Base-by-base conservation (phyloP, 352 stramenopile genomes). In the Hyaloperonospora brassicae region DNA sequence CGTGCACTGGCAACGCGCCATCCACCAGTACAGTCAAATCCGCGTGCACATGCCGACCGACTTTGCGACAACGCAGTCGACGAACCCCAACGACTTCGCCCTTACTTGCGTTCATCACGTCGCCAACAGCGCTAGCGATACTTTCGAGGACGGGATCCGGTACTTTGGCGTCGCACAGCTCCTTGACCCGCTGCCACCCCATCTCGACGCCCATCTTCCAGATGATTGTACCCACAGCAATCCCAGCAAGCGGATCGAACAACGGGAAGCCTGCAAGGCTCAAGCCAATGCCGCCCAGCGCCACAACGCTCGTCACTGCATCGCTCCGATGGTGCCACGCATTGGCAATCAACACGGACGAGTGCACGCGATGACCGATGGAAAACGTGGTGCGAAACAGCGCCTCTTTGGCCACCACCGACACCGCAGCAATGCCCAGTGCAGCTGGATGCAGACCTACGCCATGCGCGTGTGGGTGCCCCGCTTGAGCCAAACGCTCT, bases 291-390 rank as follows among this genome's bases (percentile, higher is more conserved):
- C 78, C 78, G 1, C 62, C 60, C 67, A 84, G 75, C 1, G 84
- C 85, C 5, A 93, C 76, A 8, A 93, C 64, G 34, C 83, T 94
- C 10, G 86, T 89, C 27, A 90, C 61, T 1, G 86, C 82, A 52
- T 95, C 86, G 31, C 80, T 92, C 25, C 86, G 84, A 51, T 95
- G 86, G 55, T 98, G 94, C 93, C 93, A 98, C 14, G 95, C 95
- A 70, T 98, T 98, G 7, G 95, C 93, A 63, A 98, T 91, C 8
- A 98, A 72, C 14, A 98, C 80, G 38, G 66, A 88, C 45, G 86
- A 97, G 72, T 98, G 94, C 30, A 97, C 70, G 31, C 74, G 63
- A 38, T 93, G 76, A 23, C 84, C 95, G 4, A 98, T 86, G 14
- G 54, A 62, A n/a, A 86, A 84, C 5, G 94, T 98, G 14, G 86